Percentiles rank a stretch among this genome's conserved stretches.
Conservation (phyloP, 176 grass and related monocot species). For the Eleusine coracana region DNA sequence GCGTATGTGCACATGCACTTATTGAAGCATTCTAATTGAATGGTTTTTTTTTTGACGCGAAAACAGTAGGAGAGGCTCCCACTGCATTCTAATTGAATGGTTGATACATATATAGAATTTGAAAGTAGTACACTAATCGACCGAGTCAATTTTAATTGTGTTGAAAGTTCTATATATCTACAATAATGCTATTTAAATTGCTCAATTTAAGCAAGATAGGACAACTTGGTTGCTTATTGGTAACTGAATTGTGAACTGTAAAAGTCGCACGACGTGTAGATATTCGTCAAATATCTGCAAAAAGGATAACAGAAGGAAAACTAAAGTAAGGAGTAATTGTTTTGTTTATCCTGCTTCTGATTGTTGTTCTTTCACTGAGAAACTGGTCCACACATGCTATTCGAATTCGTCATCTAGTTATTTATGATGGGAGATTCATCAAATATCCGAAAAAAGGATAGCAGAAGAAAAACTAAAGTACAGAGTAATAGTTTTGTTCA, state of each 20-base stretch:
- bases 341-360: conserved; percentile 25
- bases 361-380: neutral
- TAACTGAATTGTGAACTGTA: neutral
- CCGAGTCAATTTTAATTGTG: neutral
- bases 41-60: neutral
- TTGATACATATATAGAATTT: conserved; percentile 25
- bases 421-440: too few species aligned
- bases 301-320: neutral
- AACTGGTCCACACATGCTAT: neutral
- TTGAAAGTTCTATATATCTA: conserved; percentile 1
- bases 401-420: neutral
- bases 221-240: neutral
- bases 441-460: neutral
- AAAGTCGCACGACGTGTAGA: neutral
- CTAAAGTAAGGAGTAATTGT: neutral
- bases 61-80: too few species aligned
- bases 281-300: conserved; percentile 6
- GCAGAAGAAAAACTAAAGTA: too few species aligned
- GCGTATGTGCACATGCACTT: neutral
- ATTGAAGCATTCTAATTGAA: conserved; percentile 16
- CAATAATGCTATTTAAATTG: neutral
- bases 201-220: neutral
- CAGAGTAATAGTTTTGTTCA: neutral
- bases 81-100: conserved; percentile 7
- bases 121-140: neutral